A percentile compares a stretch with the other conserved stretches of the same genome.
Conservation (phyloP, 345 rosid species). For the Hypericum perforatum region DNA sequence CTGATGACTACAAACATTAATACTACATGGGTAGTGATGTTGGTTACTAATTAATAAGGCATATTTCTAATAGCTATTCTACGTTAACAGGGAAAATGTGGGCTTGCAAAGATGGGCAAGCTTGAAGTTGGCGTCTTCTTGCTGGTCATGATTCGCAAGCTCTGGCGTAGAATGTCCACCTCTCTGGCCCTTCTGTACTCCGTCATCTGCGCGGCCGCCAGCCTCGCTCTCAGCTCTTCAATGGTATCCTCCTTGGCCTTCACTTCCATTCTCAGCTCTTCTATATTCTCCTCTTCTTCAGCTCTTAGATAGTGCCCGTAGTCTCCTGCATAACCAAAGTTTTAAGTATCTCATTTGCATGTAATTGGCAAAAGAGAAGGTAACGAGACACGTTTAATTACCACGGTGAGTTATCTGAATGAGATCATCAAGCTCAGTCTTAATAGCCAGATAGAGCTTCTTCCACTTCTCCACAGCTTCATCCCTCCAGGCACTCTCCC, state of each 20-base stretch:
- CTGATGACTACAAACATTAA: too few species aligned
- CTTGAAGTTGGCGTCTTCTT: constrained; percentile 9
- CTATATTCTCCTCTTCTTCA: constrained; percentile 32
- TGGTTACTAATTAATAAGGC: too few species aligned
- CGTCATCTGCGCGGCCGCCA: constrained; percentile 38
- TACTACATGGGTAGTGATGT: too few species aligned
- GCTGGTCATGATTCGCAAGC: constrained; percentile 44
- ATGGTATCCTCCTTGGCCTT: constrained; percentile 39
- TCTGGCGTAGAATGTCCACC: constrained; percentile 64
- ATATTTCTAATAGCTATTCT: too few species aligned
- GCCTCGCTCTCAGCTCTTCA: constrained; percentile 29
- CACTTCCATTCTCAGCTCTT: constrained; percentile 53
- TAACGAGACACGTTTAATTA: background rate
- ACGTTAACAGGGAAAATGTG: background rate
- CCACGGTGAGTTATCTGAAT: constrained; percentile 48
- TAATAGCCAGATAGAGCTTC: constrained; percentile 70
- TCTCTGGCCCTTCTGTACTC: constrained; percentile 41
- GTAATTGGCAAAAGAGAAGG: too few species aligned
- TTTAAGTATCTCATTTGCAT: too few species aligned
- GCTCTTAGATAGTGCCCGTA: constrained; percentile 29
- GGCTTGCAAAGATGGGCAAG: constrained; percentile 8
- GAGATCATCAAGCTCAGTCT: constrained; percentile 75
- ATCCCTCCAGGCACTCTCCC: constrained; percentile 62
- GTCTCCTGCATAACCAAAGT: constrained; percentile 18
- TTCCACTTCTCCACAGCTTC: constrained; percentile 81